phyloP scores from a whole-genome alignment of 352 stramenopile species.

The Globisporangium recalcitrans region DNA sequence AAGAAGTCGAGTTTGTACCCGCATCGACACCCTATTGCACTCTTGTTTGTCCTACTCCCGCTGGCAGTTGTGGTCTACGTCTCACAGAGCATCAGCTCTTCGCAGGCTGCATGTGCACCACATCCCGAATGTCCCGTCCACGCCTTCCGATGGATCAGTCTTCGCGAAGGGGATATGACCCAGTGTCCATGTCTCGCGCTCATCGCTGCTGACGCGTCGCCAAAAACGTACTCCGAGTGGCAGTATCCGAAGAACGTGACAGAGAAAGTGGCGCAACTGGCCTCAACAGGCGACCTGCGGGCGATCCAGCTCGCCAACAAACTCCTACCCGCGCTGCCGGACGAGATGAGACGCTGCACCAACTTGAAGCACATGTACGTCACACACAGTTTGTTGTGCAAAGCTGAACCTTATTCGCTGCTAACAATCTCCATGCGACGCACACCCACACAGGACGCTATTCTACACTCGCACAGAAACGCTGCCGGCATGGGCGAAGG shows the following conservation, averaged over 20 bases:
- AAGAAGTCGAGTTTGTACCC: background rate
- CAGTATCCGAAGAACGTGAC: constrained; percentile 15
- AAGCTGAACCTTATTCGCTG: background rate
- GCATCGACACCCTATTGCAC: constrained; percentile 8
- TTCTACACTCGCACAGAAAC: background rate
- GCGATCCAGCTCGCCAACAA: constrained; percentile 31
- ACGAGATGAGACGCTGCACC: constrained; percentile 19
- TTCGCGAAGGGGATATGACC: background rate
- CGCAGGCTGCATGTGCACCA: background rate
- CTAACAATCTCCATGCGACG: background rate
- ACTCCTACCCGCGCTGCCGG: constrained; percentile 15
- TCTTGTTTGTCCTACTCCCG: background rate
- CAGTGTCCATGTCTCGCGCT: constrained; percentile 31
- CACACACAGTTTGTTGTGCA: background rate
- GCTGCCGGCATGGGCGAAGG: background rate
- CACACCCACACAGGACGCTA: background rate
- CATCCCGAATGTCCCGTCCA: constrained; percentile 13
- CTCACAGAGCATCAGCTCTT: constrained; percentile 8
- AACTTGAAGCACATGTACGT: constrained; percentile 28
- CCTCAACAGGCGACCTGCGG: constrained; percentile 21
- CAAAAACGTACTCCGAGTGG: constrained; percentile 21
- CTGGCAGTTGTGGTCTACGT: background rate
- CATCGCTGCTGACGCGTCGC: constrained; percentile 16
- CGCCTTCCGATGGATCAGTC: constrained; percentile 3
- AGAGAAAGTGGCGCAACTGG: constrained; percentile 17